Evolutionary conservation across 2,329 filamentous ascomycete species (phyloP), one percentile per base, ranked within the genome.

Genomic region (Xylariaceae sp.): DNA sequence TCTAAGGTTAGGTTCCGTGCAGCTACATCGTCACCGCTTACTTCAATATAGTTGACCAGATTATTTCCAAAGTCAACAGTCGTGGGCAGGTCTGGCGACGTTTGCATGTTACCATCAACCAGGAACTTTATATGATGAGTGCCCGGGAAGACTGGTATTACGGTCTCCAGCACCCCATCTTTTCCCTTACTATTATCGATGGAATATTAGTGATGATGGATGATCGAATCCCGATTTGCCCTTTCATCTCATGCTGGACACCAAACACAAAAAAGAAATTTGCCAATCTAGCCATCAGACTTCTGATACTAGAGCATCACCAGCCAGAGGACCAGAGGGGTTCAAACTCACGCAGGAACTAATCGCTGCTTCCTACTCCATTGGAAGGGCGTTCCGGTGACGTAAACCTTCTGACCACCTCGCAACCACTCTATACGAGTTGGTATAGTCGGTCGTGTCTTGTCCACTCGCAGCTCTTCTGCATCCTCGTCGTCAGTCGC

Each of bases 11-110:
- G 50, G 19, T 68, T 64, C 3, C 71, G 56, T 3, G 67, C 65
- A 2, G 63, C 56, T 2, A 71, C 61, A 16, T 67, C 61, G 12
- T 74, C 78, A 6, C 90, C 86, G 67, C 84, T 90, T 60, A 98
- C 90, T 77, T 99, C 95, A 69, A 99, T 91, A 72, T 98, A 99
- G 76, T 99, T 99, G 75, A 99, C 93, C 18, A 99, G 81, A 71
- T 96, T 96, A 77, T 98, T 98, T 62, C 92, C 96, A 73, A 96
- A 97, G 73, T 99, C 95, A 56, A 99, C 95, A 1, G 95, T 96
- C 0, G 95, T 98, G 14, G 95, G 93, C 52, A 97, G 81, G 62
- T 89, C 86, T 57, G 90, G 87, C 16, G 91, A 95, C 14, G 92
- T 95, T 71, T 89, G 85, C 91, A 97, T 96, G 69, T 93, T 88